Evolutionary conservation across 805 yeast species (phyloP), one percentile per base, ranked within the genome.

Genomic region (Candida dajiaensis): DNA sequence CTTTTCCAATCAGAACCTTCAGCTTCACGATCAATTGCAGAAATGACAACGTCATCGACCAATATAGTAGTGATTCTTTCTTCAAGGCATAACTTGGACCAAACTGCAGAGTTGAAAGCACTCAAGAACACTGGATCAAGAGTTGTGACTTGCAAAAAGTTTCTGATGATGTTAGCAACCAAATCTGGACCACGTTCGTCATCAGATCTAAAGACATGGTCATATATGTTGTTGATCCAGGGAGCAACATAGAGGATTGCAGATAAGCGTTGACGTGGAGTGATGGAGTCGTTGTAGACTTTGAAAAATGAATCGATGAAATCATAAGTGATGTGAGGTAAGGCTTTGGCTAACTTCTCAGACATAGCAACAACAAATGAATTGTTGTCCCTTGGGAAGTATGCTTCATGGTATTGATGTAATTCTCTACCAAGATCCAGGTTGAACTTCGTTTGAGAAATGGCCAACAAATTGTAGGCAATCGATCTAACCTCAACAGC

Each of bases 21-120:
- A n/a, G 88, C 81, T 53, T 83, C 85, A 57, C 83, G 78, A 52
- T 85, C 94, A 53, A 86, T 74, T 1, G 89, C 83, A 51, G 81
- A 83, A 2, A 81, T 77, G 6, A 87, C 77, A 20, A 85, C 77
- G 56, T 87, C 96, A 51, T 85, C 89, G 11, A 88, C 73, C 21
- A 87, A 68, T 3, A 78, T 63, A 2, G 74, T 70, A 4, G 77
- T 74, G 12, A 88, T 63, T 35, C 78, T 69, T 39, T 81, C 81
- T 45, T 85, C 89, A 2, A 74, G 57, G 20, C 84, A 78, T 13
- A 89, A 57, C 43, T 76, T 72, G 33, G 78, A 74, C 95, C 96
- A 89, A 16, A 87, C 66, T 43, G 76, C 73, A 35, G 78, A 73
- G 44, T 80, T 73, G 52, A 86, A 74, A 1, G 76, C 69, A 15